Base-by-base conservation (phyloP, 2,329 filamentous ascomycete species). In the Trichoderma cornu-damae region DNA sequence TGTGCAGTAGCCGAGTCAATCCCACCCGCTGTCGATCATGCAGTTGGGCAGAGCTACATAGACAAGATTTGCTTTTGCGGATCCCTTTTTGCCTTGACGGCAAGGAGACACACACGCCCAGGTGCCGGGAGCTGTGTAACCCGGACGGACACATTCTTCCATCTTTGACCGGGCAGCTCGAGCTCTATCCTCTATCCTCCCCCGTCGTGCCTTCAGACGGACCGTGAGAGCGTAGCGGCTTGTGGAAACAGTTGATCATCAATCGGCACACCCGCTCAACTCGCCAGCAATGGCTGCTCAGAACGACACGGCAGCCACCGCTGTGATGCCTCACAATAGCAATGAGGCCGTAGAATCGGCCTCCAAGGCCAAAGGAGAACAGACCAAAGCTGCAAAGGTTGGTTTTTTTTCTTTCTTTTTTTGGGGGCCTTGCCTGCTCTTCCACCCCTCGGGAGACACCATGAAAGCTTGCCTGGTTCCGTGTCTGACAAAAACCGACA, bases 221-320 rank as follows among this genome's bases (percentile, higher is more conserved):
- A 24, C 22, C 30, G 24, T 55, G 52, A 47, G 40, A 55, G 52
- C 20, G 52, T 18, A n/a, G 52, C n/a, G 52, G 42, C 40, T 38
- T 47, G 32, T 55, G 26, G 16, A 18, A 38, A n/a, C n/a, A n/a
- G n/a, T n/a, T 55, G 30, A 38, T 22, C 52, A 55, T 43, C n/a
- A n/a, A n/a, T n/a, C 22, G 12, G 47, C 42, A 47, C n/a, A 38
- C 38, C 32, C 32, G 22, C 42, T n/a, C 20, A n/a, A n/a, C 52
- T 43, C 24, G 32, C 12, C 40, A 16, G 52, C 7, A 49, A 57
- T 57, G 53, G 44, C 44, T 4, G 35, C 53, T 57, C 53, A 57
- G 34, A 26, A 49, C 35, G 34, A 43, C 6, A 3, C 53, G 3
- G 34, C 34, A 49, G 28, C 18, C 37, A 4, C 46, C 32, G 42